These are phyloP conservation scores for Verbascum thapsus DNA, from an alignment of 257 asterid species.

Conservation along the genomic window DNA sequence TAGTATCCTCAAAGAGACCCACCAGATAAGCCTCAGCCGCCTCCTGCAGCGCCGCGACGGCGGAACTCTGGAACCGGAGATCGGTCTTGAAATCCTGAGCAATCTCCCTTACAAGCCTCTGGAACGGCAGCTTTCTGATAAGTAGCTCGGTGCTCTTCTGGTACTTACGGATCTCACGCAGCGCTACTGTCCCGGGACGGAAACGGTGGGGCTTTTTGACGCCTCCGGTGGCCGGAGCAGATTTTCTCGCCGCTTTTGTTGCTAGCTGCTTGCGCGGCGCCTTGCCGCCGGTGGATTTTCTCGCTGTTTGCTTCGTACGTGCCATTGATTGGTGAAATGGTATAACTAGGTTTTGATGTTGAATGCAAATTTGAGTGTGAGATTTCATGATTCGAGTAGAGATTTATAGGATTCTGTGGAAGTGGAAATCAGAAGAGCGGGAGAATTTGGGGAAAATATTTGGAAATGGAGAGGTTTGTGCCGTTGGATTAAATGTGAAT, in stretches of 20 bases:
- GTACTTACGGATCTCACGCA: slow-evolving; percentile 38
- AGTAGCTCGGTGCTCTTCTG: slow-evolving; percentile 44
- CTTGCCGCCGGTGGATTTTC: slow-evolving; percentile 45
- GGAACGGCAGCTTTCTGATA: slow-evolving; percentile 38
- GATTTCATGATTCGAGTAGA: background rate
- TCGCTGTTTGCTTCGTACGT: slow-evolving; percentile 43
- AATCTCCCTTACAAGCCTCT: slow-evolving; percentile 39
- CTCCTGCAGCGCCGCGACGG: slow-evolving; percentile 45
- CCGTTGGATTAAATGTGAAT: slow-evolving; percentile 29
- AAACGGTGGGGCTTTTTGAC: slow-evolving; percentile 43
- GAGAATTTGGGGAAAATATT: slow-evolving; percentile 12
- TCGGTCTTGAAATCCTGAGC: slow-evolving; percentile 44
- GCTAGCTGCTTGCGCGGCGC: slow-evolving; percentile 46
- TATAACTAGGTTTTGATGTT: no score
- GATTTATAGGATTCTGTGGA: slow-evolving; percentile 27
- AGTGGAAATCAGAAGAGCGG: slow-evolving; percentile 30
- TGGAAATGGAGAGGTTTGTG: background rate
- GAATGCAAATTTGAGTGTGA: no score
- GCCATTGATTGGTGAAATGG: slow-evolving; percentile 29
- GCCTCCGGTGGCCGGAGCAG: slow-evolving; percentile 43
- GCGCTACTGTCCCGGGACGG: slow-evolving; percentile 41
- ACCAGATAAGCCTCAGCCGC: slow-evolving; percentile 41
- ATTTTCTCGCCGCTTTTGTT: slow-evolving; percentile 41
- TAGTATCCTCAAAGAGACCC: slow-evolving; percentile 40
- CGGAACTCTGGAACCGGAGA: slow-evolving; percentile 45